Conservation (phyloP, 768 basidiomycete species). For the Sarcomyxa edulis region DNA sequence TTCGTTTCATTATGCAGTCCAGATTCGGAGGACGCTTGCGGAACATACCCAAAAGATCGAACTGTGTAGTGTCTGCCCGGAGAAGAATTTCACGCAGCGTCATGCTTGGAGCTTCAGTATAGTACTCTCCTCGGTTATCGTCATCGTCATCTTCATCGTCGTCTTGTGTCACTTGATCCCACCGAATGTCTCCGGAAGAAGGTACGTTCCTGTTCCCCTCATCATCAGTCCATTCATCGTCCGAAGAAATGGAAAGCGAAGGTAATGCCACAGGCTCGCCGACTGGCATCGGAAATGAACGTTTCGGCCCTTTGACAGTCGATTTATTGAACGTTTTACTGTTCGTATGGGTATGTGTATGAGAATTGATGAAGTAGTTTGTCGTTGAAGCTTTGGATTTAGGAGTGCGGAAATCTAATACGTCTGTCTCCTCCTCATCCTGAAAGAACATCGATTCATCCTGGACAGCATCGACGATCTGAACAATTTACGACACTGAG, state of each 20-base stretch:
- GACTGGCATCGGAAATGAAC: constrained; percentile 1
- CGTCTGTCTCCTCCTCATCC: background rate
- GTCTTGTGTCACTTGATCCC: background rate
- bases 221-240: background rate
- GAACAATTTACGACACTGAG: background rate
- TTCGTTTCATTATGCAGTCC: background rate
- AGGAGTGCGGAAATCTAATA: too few species aligned
- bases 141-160: constrained; percentile 14
- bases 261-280: too few species aligned
- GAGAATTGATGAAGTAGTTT: too few species aligned
- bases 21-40: background rate
- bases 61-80: constrained; percentile 29
- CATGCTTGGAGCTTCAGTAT: constrained; percentile 38
- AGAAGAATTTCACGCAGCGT: constrained; percentile 43
- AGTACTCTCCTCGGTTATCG: constrained; percentile 20
- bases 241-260: too few species aligned
- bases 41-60: constrained; percentile 31
- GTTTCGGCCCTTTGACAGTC: too few species aligned
- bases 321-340: too few species aligned
- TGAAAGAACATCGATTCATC: constrained; percentile 5
- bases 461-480: constrained; percentile 6
- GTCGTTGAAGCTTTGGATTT: too few species aligned
- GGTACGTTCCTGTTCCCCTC: constrained; percentile 2
- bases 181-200: background rate
- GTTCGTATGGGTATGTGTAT: too few species aligned